Evolutionary conservation across 805 yeast species (phyloP).

Genomic region (Sugiyamaella mastotermitis): DNA sequence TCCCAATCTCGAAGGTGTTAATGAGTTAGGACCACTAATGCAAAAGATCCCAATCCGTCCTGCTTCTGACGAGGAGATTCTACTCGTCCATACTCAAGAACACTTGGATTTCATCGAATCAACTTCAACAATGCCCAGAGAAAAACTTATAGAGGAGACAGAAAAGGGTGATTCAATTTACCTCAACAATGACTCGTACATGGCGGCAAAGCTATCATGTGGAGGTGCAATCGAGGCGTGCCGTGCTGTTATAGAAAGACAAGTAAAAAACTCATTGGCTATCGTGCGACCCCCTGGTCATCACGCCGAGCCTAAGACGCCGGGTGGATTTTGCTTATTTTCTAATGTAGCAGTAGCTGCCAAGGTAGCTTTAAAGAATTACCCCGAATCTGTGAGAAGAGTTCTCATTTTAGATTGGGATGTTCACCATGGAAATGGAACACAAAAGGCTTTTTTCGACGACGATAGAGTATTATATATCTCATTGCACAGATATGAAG

Average conservation of each 20-base stretch:
- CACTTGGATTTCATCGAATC: conserved; percentile 72
- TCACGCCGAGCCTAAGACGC: conserved; percentile 96
- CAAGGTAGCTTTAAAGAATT: conserved; percentile 67
- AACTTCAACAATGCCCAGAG: conserved; percentile 73
- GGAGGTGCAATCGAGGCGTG: conserved; percentile 98
- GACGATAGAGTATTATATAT: conserved; percentile 89
- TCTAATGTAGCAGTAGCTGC: conserved; percentile 98
- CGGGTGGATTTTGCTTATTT: conserved; percentile 95
- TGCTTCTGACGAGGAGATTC: conserved; percentile 79
- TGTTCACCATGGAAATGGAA: conserved; percentile 98
- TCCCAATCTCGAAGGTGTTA: conserved; percentile 62
- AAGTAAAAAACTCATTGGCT: conserved; percentile 86
- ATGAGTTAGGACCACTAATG: conserved; percentile 82
- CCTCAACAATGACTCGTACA: conserved; percentile 81
- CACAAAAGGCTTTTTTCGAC: conserved; percentile 83
- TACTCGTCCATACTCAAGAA: conserved; percentile 76
- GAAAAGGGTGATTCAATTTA: conserved; percentile 93
- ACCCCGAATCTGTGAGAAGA: conserved; percentile 82
- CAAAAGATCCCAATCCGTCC: conserved; percentile 84
- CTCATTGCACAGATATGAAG: conserved; percentile 87
- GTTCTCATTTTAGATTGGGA: conserved; percentile 95
- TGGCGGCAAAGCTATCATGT: conserved; percentile 85
- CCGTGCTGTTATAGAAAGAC: conserved; percentile 87
- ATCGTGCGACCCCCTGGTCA: conserved; percentile 99
- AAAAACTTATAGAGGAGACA: conserved; percentile 70